Evolutionary conservation across 2,329 filamentous ascomycete species (phyloP), one percentile per base, ranked within the genome.

Genomic region (Colletotrichum musicola): DNA sequence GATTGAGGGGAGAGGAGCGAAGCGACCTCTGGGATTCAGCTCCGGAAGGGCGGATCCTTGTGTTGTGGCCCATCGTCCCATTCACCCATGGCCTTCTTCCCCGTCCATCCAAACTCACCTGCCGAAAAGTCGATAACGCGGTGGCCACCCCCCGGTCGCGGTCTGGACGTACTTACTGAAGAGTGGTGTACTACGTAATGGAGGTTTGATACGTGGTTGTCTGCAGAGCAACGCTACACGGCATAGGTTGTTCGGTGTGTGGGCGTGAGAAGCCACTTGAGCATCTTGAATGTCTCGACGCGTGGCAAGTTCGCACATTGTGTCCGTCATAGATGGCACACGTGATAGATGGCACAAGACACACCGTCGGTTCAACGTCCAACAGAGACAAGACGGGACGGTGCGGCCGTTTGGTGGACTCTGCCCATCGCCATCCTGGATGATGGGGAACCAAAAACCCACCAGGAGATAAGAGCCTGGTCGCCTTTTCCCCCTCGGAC

Each of bases 41-140:
- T 49, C 18, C 18, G 30, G 27, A 38, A n/a, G 58, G 18, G 20
- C 18, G 12, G 47, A 27, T 10, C 30, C 30, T 35, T 35, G 30
- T 10, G 42, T 16, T 35, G 30, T 13, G n/a, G 46, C 18, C 35
- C 18, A 27, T 61, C 35, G 20, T 61, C 25, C 42, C 49, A 27
- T 60, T 50, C 40, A 54, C 62, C 53, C 38, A 38, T 42, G 40
- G 54, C 27, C 30, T 40, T 42, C 30, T 10, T 51, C 54, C 40
- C 50, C 61, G 18, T 44, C 30, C 18, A 20, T 60, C 50, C 51
- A 51, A 62, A 62, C 40, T 62, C 27, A 68, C 57, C 57, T 67
- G 67, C 63, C 51, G 46, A 67, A 69, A 58, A 68, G 56, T 58
- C 56, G 63, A 69, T 62, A 62, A 67, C 67, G 50, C 40, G 38